Evolutionary conservation across 2,329 filamentous ascomycete species (phyloP), one percentile per base, ranked within the genome.

Genomic region (Helicocarpus griseus): DNA sequence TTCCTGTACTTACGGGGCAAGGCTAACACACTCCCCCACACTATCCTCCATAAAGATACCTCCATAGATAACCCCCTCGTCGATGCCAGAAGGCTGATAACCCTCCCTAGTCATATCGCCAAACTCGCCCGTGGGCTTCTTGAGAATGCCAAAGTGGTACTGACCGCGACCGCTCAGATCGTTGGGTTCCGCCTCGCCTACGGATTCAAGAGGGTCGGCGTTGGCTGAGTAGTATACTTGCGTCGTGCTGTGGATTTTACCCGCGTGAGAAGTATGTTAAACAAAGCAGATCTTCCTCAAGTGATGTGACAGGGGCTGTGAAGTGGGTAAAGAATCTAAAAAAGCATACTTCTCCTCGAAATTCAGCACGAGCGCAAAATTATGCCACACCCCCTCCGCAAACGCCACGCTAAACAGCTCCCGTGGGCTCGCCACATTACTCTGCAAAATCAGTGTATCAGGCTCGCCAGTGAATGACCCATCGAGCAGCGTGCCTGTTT

Each of bases 61-160:
- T 1, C 71, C 73, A 56, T 70, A 80, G 31, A 78, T 68, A 36
- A 80, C 58, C 1, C 77, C 77, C 62, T 80, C 77, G 57, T 78
- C 61, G 52, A 80, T 74, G 22, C 66, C 70, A 8, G 65, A 56
- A 54, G 70, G 67, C 61, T 80, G 78, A 57, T 68, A 71, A 4
- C 75, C 77, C 36, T 70, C 61, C 60, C 73, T 73, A 41, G 69
- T 70, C 36, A 78, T 69, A 57, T 79, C 73, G 2, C 52, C 51
- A 14, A 54, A 48, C 13, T 46, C 36, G 50, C 76, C 70, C 45
- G 76, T 71, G 5, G 77, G 74, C 71, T 82, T 83, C 74, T 83
- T 83, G 53, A 84, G 68, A 1, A 82, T 61, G 33, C 81, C 81
- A 48, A 83, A 75, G 61, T 84, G 81, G 63, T 75, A 82, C 62